These are phyloP conservation scores for Xylariaceae sp. DNA, from an alignment of 2,329 filamentous ascomycete genomes.

Conservation along the genomic window DNA sequence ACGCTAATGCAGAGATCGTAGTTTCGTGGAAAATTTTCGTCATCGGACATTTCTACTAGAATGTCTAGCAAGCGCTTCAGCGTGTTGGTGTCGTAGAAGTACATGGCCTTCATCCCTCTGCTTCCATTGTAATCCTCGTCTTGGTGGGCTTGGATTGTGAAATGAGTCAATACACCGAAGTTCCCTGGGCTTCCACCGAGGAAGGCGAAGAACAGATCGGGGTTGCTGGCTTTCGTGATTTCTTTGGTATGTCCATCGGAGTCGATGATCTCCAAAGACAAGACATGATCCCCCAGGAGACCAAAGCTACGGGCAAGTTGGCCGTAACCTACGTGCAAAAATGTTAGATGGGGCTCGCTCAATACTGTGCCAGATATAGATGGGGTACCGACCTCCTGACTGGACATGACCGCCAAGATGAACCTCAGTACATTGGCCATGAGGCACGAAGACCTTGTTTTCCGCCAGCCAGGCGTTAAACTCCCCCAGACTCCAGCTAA, in stretches of 20 bases:
- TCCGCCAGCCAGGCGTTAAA: conserved; percentile 42
- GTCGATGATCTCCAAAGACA: conserved; percentile 47
- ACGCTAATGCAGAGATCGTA: conserved; percentile 48
- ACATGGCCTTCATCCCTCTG: conserved; percentile 41
- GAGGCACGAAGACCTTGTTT: conserved; percentile 43
- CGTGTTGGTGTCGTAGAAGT: conserved; percentile 38
- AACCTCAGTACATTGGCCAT: conserved; percentile 45
- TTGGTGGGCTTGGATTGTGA: conserved; percentile 45
- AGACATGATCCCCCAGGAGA: conserved; percentile 52
- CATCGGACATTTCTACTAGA: conserved; percentile 44
- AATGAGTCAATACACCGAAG: conserved; percentile 54
- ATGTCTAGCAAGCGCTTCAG: conserved; percentile 39
- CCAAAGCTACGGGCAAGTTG: conserved; percentile 49
- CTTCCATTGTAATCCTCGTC: conserved; percentile 40
- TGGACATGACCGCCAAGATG: conserved; percentile 47
- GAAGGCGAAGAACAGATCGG: conserved; percentile 59
- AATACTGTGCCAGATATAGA: not conserved
- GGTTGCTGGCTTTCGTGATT: conserved; percentile 46
- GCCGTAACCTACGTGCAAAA: conserved; percentile 35
- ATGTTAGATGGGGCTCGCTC: not conserved
- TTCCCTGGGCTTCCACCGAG: conserved; percentile 57
- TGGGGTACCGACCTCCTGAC: conserved; percentile 37
- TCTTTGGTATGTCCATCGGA: conserved; percentile 44
- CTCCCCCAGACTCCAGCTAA: conserved; percentile 41
- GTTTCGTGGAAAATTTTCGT: conserved; percentile 41